Base-by-base conservation (phyloP, 495 filamentous ascomycete genomes). In the Neurospora sp. region DNA sequence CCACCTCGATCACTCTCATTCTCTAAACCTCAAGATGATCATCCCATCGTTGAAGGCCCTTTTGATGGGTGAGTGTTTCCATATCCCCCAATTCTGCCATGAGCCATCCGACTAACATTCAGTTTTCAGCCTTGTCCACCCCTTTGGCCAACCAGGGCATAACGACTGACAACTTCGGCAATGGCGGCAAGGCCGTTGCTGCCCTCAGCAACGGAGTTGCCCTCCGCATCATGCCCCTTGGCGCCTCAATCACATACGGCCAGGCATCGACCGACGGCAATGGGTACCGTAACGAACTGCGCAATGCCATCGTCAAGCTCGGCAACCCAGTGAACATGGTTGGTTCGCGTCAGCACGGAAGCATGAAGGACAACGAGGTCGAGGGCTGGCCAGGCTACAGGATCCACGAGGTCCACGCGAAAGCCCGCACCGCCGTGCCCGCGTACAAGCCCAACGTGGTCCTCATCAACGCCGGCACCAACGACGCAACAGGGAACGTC, bases 221-320 rank as follows among this genome's bases (percentile, higher is more conserved):
- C 5, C 82, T 89, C 2, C 83, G 87, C 10, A 80, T 89, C 60
- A 79, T 89, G 79, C 84, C 87, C 0, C 82, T 90, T 6, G 88
- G 88, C 1, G 88, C 86, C 7, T 89, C 87, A 4, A 88, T 90
- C 76, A 88, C 87, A 5, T 81, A 78, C 49, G 88, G 88, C 2
- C 81, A 82, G 39, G 75, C 60, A 1, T 81, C 79, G 5, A 71
- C 77, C 42, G 77, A 81, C 60, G 81, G 80, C 70, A 83, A 82
- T 72, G 83, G 83, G 35, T 85, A 82, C 76, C 82, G 83, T 41
- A 39, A 39, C 9, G 70, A 39, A 38, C 78, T 85, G 9, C 79
- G 82, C 31, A 49, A 42, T 9, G 75, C 76, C 71, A 76, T 84
- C 44, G 54, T 74, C 70, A 31, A 71, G 39, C 72, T 76, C 60